phyloP scores from a whole-genome alignment of 176 grass and related monocot species.

The Bothriochloa decipiens region DNA sequence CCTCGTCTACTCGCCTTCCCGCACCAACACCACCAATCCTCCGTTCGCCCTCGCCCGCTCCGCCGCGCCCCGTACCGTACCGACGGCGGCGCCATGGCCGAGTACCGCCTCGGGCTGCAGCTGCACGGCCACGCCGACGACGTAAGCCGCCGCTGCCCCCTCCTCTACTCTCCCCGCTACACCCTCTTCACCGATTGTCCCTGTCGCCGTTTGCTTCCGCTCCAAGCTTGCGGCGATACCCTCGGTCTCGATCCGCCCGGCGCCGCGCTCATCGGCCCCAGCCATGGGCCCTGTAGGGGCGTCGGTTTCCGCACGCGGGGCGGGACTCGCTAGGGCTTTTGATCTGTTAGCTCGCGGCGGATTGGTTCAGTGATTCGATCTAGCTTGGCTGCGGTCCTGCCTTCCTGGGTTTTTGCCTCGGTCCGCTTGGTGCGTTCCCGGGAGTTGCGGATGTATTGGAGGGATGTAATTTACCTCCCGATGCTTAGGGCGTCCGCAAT shows the following conservation, averaged over 20 bases:
- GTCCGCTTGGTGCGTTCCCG: background rate
- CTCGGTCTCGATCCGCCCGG: constrained; percentile 27
- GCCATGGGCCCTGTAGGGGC: background rate
- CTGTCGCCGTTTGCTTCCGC: constrained; percentile 47
- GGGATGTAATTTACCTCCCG: background rate
- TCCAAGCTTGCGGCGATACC: constrained; percentile 37
- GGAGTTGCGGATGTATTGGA: background rate
- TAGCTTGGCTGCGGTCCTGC: background rate
- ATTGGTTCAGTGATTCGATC: constrained; percentile 30
- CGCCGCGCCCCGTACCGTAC: constrained; percentile 14
- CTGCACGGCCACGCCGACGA: constrained; percentile 88
- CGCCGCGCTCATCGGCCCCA: background rate
- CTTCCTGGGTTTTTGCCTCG: background rate
- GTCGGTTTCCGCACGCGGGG: background rate
- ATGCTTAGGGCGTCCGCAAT: background rate
- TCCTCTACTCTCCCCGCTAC: background rate
- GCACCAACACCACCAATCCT: background rate
- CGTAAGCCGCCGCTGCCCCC: constrained; percentile 42
- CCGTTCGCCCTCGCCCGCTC: background rate
- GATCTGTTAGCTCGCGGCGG: background rate
- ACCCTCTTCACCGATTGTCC: background rate
- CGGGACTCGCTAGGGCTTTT: too few relatives aligned
- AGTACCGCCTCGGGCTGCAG: constrained; percentile 68
- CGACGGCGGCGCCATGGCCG: constrained; percentile 43
- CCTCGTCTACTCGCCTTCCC: too few relatives aligned